These are phyloP conservation scores for Fonsecaea monophora DNA, from an alignment of 2,329 filamentous ascomycete genomes.

Conservation along the genomic window DNA sequence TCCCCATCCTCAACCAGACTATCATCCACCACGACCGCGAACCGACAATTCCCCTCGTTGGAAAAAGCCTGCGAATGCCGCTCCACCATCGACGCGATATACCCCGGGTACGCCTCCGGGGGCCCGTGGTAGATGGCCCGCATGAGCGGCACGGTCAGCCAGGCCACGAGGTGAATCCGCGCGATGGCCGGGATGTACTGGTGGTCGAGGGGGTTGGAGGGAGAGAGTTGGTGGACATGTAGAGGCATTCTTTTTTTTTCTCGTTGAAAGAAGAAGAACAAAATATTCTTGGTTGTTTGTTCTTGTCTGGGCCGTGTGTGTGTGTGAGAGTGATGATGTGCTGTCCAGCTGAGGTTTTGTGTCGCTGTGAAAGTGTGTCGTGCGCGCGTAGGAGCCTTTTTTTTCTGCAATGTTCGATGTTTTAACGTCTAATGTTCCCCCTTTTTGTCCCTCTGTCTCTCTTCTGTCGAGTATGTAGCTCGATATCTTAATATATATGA, in stretches of 20 bases:
- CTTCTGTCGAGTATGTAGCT: too few species aligned
- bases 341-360: too few species aligned
- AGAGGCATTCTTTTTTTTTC: constrained; percentile 6
- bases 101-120: constrained; percentile 15
- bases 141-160: constrained; percentile 25
- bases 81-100: constrained; percentile 16
- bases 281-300: too few species aligned
- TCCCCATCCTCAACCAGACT: background rate
- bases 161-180: constrained; percentile 27
- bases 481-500: too few species aligned
- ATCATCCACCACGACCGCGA: constrained; percentile 23
- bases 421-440: too few species aligned
- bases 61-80: constrained; percentile 22
- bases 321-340: too few species aligned
- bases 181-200: constrained; percentile 23
- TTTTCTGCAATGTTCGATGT: too few species aligned
- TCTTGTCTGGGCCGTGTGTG: too few species aligned
- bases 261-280: too few species aligned
- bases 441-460: too few species aligned
- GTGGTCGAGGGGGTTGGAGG: background rate
- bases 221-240: constrained; percentile 19
- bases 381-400: too few species aligned
- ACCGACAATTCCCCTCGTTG: constrained; percentile 12
- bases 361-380: too few species aligned
- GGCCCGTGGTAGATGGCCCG: constrained; percentile 28